phyloP scores from a whole-genome alignment of 768 basidiomycete genomes.

The Lactifluus piperatus region DNA sequence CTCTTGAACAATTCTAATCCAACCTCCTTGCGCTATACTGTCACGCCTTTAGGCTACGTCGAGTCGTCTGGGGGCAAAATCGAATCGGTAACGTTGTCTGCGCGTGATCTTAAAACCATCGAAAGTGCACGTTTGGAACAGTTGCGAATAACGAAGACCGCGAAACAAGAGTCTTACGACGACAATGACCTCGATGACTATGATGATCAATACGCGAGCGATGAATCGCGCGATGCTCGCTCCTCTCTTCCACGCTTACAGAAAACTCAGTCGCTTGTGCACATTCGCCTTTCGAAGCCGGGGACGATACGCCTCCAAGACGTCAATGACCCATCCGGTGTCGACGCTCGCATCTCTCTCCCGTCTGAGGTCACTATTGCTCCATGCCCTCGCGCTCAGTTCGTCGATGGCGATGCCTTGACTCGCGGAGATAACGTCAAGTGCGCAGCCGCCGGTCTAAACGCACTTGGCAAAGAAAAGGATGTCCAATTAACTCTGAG shows the following conservation, averaged over 20 bases:
- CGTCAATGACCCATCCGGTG: constrained; percentile 59
- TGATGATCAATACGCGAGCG: constrained; percentile 35
- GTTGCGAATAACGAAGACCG: constrained; percentile 34
- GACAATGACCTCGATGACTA: constrained; percentile 73
- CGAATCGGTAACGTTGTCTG: constrained; percentile 27
- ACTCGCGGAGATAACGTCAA: constrained; percentile 38
- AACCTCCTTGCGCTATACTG: constrained; percentile 58
- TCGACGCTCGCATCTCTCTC: constrained; percentile 63
- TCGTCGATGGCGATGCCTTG: constrained; percentile 38
- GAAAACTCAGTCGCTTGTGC: constrained; percentile 63
- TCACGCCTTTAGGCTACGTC: constrained; percentile 53
- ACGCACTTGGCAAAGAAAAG: constrained; percentile 46
- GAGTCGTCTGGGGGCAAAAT: constrained; percentile 29
- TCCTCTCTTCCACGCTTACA: constrained; percentile 45
- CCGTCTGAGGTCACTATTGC: constrained; percentile 61
- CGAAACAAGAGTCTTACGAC: constrained; percentile 39
- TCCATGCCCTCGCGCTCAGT: constrained; percentile 75
- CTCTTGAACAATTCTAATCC: constrained; percentile 88
- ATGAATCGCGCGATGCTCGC: constrained; percentile 17
- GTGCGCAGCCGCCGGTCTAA: constrained; percentile 38
- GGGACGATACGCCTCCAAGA: constrained; percentile 69
- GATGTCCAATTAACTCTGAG: constrained; percentile 50
- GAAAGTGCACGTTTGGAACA: constrained; percentile 49
- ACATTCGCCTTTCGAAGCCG: constrained; percentile 65
- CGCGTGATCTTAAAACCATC: constrained; percentile 59